Evolutionary conservation across 176 grass and related monocot species (phyloP), one percentile per base, ranked within the genome.

Genomic region (Cymbopogon citratus): DNA sequence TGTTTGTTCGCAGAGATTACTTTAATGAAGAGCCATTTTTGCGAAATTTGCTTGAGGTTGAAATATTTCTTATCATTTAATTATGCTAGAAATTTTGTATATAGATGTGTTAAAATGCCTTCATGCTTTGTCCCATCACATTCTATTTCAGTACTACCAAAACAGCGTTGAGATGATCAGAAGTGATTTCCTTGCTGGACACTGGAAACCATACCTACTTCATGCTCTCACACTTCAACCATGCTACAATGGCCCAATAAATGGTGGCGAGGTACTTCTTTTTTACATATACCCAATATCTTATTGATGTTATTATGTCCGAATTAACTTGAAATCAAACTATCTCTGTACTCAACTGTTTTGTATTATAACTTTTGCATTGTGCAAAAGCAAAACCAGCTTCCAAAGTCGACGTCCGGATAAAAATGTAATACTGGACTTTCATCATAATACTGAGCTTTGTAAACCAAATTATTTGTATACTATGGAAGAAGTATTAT

Each of bases 1-100:
- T 98, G 27, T 98, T 95, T 82, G 89, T 93, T 45, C 90, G 90
- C 28, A 93, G 96, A 86, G 92, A 98, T 82, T 93, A 98, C 84
- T 98, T 98, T 66, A 98, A 98, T 45, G 96, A 98, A 86, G 96
- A 98, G 59, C 92, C 96, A 34, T 98, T 98, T 87, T 87, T 98
- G 83, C 74, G 89, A 24, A 98, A 90, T 87, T 90, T 98, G 92
- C 92, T 98, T 70, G 90, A 98, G 96, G 96, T 98, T 92, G 62
- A 52, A 82, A 83, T 62, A 77, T 45, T 43, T 77, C 33, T 65
- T 26, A 82, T 21, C 73, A 72, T 77, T 25, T 26, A n/a, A 63
- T 12, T 71, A 73, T 77, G 5, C 15, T 59, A 66, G 34, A 15
- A 54, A 5, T 77, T 64, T 31, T 24, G 75, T 70, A 45, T 43